Evolutionary conservation across 139 green algal species (phyloP).

Genomic region (Coelastrella sp.): DNA sequence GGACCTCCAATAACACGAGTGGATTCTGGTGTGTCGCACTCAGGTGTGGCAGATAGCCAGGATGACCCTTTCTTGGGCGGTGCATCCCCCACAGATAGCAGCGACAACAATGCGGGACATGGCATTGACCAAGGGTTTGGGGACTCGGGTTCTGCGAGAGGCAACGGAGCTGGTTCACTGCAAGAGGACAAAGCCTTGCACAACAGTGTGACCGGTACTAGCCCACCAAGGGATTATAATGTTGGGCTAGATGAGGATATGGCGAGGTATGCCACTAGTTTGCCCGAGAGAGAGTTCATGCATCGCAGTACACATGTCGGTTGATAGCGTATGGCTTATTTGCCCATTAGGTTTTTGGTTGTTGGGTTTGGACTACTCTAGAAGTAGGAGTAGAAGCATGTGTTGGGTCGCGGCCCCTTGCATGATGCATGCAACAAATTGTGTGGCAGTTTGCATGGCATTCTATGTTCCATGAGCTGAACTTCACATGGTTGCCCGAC

Average conservation of each 20-base stretch:
- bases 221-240: slow-evolving; percentile 22
- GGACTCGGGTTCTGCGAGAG: neutral
- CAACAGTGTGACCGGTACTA: slow-evolving; percentile 2
- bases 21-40: slow-evolving; percentile 7
- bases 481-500: too few relatives aligned
- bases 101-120: neutral
- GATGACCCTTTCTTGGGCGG: neutral
- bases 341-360: too few relatives aligned
- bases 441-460: too few relatives aligned
- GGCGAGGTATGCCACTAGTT: neutral
- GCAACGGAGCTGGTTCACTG: neutral
- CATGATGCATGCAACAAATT: too few relatives aligned
- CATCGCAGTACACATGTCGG: slow-evolving; percentile 17
- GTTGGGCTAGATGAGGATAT: neutral
- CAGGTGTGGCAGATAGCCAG: neutral
- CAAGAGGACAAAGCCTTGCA: neutral
- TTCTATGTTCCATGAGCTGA: too few relatives aligned
- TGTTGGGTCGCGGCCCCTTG: too few relatives aligned
- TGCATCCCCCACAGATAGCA: slow-evolving; percentile 22
- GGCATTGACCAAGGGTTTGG: neutral
- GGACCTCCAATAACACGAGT: neutral
- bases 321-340: neutral
- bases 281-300: slow-evolving; percentile 18
- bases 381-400: too few relatives aligned
- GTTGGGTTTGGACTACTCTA: too few relatives aligned